phyloP scores from a whole-genome alignment of 306 rosid genomes.

The Abrus pulchellus region DNA sequence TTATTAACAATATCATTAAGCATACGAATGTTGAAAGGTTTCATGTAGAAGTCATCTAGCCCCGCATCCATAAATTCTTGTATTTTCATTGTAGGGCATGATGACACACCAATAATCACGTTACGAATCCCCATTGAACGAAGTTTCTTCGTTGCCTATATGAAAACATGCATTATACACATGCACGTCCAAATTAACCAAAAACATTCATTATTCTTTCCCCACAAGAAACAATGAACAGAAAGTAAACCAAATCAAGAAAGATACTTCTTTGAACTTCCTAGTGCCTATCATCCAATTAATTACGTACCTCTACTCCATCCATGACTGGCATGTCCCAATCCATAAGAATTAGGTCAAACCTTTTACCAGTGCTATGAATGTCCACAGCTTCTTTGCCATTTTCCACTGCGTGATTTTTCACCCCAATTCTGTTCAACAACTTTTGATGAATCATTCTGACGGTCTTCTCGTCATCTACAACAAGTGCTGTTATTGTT shows the following conservation, averaged over 20 bases:
- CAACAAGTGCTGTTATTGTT: conserved; percentile 62
- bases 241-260: neutral
- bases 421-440: conserved; percentile 60
- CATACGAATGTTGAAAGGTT: conserved; percentile 56
- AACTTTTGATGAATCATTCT: conserved; percentile 59
- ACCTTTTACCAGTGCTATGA: conserved; percentile 56
- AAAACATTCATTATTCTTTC: neutral
- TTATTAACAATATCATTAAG: conserved; percentile 61
- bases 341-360: conserved; percentile 86
- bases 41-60: conserved; percentile 64
- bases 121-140: conserved; percentile 67
- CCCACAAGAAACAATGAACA: neutral
- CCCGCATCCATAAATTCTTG: conserved; percentile 72
- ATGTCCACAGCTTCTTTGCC: conserved; percentile 84
- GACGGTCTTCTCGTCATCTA: conserved; percentile 60
- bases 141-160: conserved; percentile 70
- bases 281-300: neutral
- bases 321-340: conserved; percentile 80
- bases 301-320: conserved; percentile 65
- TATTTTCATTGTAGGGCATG: conserved; percentile 38
- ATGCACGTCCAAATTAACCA: neutral
- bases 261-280: conserved; percentile 12
- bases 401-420: conserved; percentile 57
- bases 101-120: conserved; percentile 71
- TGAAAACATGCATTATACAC: neutral